Percentiles rank a stretch among this genome's conserved stretches.
phyloP scores from a whole-genome alignment of 495 filamentous ascomycete genomes.

The Cetradonia linearis region DNA sequence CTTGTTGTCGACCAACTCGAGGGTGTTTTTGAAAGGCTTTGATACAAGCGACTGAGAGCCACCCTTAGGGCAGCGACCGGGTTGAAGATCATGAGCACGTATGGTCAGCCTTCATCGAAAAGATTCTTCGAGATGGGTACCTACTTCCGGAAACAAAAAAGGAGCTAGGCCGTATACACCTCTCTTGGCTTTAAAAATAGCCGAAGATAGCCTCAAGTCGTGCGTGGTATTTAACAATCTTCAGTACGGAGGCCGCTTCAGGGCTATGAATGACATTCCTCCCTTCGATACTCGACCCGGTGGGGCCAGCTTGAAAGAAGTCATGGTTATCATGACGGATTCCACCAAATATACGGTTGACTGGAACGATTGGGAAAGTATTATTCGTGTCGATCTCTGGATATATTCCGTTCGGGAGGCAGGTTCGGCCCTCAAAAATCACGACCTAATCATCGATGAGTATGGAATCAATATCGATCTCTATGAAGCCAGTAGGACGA shows the following conservation, averaged over 20 bases:
- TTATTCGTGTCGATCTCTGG: conserved; percentile 26
- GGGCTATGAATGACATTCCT: conserved; percentile 29
- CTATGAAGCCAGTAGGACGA: conserved; percentile 24
- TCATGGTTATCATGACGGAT: conserved; percentile 28
- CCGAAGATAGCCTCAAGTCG: conserved; percentile 30
- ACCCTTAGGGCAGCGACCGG: conserved; percentile 11
- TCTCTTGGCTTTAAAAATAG: conserved; percentile 32
- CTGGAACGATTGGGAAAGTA: conserved; percentile 25
- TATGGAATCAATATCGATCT: conserved; percentile 22
- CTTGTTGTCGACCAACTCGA: conserved; percentile 30
- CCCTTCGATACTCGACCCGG: conserved; percentile 25
- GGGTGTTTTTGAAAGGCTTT: conserved; percentile 30
- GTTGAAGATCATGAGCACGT: conserved; percentile 20
- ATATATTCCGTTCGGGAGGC: conserved; percentile 25
- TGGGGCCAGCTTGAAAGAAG: conserved; percentile 19
- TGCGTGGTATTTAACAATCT: conserved; percentile 26
- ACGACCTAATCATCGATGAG: conserved; percentile 27
- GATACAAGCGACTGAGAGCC: conserved; percentile 28
- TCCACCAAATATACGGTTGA: conserved; percentile 25
- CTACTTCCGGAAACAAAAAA: conserved; percentile 27
- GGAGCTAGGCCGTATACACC: conserved; percentile 21
- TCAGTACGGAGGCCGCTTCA: conserved; percentile 25
- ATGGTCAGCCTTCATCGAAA: conserved; percentile 28
- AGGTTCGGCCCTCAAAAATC: conserved; percentile 17
- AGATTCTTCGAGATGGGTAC: conserved; percentile 25